Conservation (phyloP, 2,329 filamentous ascomycete genomes). For the Talaromyces funiculosus region DNA sequence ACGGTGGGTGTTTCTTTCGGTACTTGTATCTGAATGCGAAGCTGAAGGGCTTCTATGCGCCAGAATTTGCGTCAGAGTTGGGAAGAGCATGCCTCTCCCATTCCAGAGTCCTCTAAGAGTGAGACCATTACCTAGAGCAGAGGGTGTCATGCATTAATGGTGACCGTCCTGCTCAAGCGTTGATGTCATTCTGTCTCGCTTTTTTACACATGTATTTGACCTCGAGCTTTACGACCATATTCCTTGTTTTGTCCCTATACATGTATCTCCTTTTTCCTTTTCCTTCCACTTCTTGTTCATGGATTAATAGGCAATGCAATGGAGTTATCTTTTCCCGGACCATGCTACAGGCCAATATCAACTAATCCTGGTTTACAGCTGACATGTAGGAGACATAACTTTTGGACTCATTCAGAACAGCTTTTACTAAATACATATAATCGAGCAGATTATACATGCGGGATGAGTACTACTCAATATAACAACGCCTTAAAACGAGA, state of each 20-base stretch:
- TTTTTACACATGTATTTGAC: slow-evolving; percentile 13
- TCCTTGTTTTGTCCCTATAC: slow-evolving; percentile 8
- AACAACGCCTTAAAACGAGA: slow-evolving; percentile 18
- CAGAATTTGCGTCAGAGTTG: neutral
- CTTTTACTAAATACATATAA: slow-evolving; percentile 1
- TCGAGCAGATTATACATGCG: neutral
- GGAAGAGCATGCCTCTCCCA: neutral
- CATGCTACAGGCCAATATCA: neutral
- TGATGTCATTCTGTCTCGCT: neutral
- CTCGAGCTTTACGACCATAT: slow-evolving; percentile 11
- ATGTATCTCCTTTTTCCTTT: slow-evolving; percentile 11
- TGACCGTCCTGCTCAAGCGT: neutral
- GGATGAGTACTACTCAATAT: neutral
- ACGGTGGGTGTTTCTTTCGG: neutral
- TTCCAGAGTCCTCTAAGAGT: too few species aligned
- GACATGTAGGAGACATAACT: neutral
- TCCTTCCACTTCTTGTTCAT: slow-evolving; percentile 15
- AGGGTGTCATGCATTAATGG: neutral
- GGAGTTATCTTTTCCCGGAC: slow-evolving; percentile 15
- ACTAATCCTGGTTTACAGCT: neutral
- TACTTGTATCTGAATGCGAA: neutral
- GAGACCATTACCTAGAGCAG: neutral
- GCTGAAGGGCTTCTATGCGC: neutral
- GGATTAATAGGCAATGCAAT: slow-evolving; percentile 17
- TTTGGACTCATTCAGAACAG: neutral